Conservation (phyloP, 2,329 filamentous ascomycete species). For the Sclerotinia minor region DNA sequence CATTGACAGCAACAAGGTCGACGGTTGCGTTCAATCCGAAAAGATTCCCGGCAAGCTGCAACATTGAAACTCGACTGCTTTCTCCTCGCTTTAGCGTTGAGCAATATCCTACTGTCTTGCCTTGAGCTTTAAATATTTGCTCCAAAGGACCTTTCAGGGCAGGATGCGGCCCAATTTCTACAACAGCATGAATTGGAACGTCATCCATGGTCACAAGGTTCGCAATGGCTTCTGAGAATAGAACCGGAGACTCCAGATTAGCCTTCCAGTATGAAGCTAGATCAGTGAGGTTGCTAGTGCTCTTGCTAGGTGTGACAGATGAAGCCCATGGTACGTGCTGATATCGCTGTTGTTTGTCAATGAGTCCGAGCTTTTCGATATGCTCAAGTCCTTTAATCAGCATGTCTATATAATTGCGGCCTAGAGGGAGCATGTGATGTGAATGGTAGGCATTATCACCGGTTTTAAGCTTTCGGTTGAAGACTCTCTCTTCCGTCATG, state of each 20-base stretch:
- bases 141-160: not conserved
- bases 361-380: no score
- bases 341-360: no score
- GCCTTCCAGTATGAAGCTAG: slow-evolving; percentile 46
- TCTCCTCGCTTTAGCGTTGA: no score
- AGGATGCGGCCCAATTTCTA: slow-evolving; percentile 8
- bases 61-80: no score
- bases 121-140: not conserved
- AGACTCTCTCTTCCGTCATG: slow-evolving; percentile 24
- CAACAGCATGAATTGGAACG: not conserved
- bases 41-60: no score
- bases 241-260: slow-evolving; percentile 23
- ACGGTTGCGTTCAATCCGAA: no score
- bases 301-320: no score
- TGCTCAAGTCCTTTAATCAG: no score
- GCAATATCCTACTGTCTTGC: no score
- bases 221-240: slow-evolving; percentile 17
- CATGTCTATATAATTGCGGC: not conserved
- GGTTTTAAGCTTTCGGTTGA: slow-evolving; percentile 21
- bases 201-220: not conserved
- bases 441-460: slow-evolving; percentile 21
- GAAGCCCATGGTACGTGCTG: no score
- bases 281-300: no score
- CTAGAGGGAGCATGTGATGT: slow-evolving; percentile 1
- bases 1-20: no score